phyloP scores from a whole-genome alignment of 179 eudicot species.

The Spinacia oleracea region DNA sequence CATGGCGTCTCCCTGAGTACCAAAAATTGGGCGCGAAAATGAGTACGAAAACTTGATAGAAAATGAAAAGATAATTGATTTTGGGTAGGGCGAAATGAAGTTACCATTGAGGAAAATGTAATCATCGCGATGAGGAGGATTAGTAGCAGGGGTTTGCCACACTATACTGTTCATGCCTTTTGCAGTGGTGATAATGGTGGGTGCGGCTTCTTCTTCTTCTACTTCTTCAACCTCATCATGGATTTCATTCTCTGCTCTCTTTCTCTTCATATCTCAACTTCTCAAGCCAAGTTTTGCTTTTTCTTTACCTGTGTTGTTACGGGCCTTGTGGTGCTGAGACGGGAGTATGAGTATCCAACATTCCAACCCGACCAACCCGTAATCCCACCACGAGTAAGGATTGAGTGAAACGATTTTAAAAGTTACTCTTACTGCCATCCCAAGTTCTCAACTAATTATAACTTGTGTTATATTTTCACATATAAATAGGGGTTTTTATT shows the following conservation, averaged over 20 bases:
- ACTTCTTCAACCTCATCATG: background rate
- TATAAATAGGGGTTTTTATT: too few relatives aligned
- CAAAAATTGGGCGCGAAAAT: conserved; percentile 12
- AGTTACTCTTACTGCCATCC: too few relatives aligned
- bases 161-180: conserved; percentile 40
- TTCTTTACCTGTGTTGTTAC: background rate
- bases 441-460: too few relatives aligned
- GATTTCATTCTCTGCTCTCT: conserved; percentile 18
- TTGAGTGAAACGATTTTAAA: too few relatives aligned
- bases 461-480: too few relatives aligned
- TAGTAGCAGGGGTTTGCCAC: conserved; percentile 91
- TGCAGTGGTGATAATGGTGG: background rate
- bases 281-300: background rate
- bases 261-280: conserved; percentile 33
- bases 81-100: background rate
- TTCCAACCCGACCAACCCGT: too few relatives aligned
- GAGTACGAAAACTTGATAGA: background rate
- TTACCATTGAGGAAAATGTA: conserved; percentile 75
- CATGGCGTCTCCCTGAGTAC: conserved; percentile 73
- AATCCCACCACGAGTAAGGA: too few relatives aligned
- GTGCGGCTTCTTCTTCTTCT: background rate
- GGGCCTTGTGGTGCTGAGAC: background rate
- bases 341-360: background rate
- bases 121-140: conserved; percentile 72
- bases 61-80: background rate